These are phyloP conservation scores for Pythium utonaiense DNA, from an alignment of 352 stramenopile genomes.

Conservation along the genomic window DNA sequence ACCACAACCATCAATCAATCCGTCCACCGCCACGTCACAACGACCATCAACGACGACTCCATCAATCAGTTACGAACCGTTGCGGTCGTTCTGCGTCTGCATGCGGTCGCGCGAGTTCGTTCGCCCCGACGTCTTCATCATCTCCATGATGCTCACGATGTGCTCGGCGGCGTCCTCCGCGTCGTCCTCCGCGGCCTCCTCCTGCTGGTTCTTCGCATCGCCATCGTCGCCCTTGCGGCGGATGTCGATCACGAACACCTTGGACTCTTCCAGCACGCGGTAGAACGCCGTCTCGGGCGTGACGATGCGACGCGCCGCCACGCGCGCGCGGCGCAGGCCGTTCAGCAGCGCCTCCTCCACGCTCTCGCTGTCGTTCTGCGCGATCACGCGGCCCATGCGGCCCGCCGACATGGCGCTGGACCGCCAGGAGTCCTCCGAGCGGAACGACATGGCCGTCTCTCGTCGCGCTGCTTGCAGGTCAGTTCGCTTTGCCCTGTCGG, in stretches of 20 bases:
- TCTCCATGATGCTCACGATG: conserved; percentile 55
- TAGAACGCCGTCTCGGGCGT: conserved; percentile 54
- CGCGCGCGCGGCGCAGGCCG: conserved; percentile 13
- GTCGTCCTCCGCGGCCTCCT: background rate
- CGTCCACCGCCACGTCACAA: background rate
- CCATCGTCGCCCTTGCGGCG: conserved; percentile 1
- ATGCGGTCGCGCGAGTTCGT: conserved; percentile 25
- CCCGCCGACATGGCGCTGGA: conserved; percentile 25
- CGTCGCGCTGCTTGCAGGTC: background rate
- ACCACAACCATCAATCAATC: background rate
- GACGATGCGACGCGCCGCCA: conserved; percentile 22
- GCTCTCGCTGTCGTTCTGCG: conserved; percentile 22
- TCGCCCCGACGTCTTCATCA: conserved; percentile 35
- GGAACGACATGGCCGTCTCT: conserved; percentile 24
- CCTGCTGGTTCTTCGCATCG: background rate
- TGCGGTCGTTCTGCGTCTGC: conserved; percentile 36
- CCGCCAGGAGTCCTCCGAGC: conserved; percentile 24
- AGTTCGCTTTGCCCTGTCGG: background rate
- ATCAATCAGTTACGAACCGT: conserved; percentile 26
- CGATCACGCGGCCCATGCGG: conserved; percentile 21
- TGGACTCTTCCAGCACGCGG: conserved; percentile 59
- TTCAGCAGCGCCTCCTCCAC: conserved; percentile 19
- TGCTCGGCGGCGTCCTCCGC: conserved; percentile 4
- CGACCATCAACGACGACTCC: background rate
- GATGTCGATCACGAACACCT: conserved; percentile 57